A percentile compares a stretch with the other conserved stretches of the same genome.
phyloP scores from a whole-genome alignment of 2,329 filamentous ascomycete genomes.

The Alternaria ethzedia region DNA sequence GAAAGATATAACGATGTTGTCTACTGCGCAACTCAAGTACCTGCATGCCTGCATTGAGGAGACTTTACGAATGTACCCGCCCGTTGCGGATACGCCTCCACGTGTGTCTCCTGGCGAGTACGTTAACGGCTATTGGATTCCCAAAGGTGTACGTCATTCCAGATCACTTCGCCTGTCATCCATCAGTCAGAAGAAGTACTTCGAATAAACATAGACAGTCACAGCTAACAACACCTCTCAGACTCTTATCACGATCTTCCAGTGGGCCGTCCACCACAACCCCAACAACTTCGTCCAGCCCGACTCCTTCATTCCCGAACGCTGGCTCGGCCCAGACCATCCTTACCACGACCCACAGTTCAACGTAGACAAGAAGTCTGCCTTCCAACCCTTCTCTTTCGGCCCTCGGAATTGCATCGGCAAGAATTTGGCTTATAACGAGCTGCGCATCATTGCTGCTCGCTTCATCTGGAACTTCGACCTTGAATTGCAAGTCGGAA shows the following conservation, averaged over 20 bases:
- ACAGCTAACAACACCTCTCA: background rate
- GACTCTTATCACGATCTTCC: slow-evolving; percentile 17
- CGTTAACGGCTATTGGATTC: slow-evolving; percentile 19
- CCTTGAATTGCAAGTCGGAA: slow-evolving; percentile 17
- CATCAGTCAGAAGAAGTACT: background rate
- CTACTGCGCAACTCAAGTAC: slow-evolving; percentile 6
- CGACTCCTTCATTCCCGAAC: slow-evolving; percentile 27
- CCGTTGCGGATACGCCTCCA: slow-evolving; percentile 6
- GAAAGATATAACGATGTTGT: slow-evolving; percentile 14
- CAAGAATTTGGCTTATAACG: slow-evolving; percentile 43
- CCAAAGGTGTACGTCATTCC: slow-evolving; percentile 16
- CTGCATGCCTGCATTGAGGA: slow-evolving; percentile 26
- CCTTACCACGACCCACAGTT: slow-evolving; percentile 18
- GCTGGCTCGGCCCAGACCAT: slow-evolving; percentile 23
- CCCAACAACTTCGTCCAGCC: slow-evolving; percentile 30
- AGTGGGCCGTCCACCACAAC: slow-evolving; percentile 22
- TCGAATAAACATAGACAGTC: background rate
- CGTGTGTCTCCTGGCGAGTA: slow-evolving; percentile 15
- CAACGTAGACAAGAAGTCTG: slow-evolving; percentile 32
- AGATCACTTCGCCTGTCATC: background rate
- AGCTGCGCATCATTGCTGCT: slow-evolving; percentile 47
- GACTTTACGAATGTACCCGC: slow-evolving; percentile 23
- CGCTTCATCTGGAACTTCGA: slow-evolving; percentile 51
- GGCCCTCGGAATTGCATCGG: slow-evolving; percentile 24
- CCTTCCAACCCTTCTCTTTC: slow-evolving; percentile 31